A percentile compares a stretch with the other conserved stretches of the same genome.
Conservation (phyloP, 2,329 filamentous ascomycete genomes). For the Nakataea oryzae region DNA sequence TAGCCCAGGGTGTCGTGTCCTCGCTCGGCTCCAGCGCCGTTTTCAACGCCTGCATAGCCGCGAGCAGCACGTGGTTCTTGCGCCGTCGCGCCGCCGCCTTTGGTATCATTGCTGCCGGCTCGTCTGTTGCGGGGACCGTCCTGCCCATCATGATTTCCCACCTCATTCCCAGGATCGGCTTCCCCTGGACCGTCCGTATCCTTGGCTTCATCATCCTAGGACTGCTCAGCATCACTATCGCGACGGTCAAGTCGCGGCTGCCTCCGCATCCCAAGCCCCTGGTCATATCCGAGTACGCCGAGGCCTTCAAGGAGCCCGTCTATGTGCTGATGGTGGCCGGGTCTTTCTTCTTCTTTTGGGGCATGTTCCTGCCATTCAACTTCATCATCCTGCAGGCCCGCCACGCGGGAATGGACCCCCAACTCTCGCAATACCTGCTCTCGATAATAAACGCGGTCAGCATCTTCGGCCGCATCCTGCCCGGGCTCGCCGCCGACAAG, state of each 20-base stretch:
- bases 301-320: constrained; percentile 32
- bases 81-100: constrained; percentile 33
- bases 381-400: constrained; percentile 39
- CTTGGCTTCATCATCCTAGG: constrained; percentile 25
- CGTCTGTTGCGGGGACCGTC: constrained; percentile 37
- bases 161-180: constrained; percentile 32
- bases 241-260: constrained; percentile 23
- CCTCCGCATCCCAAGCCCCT: constrained; percentile 26
- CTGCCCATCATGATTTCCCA: constrained; percentile 49
- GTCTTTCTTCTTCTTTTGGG: constrained; percentile 45
- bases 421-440: constrained; percentile 33
- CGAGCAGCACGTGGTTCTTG: constrained; percentile 34
- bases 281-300: constrained; percentile 32
- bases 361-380: constrained; percentile 44
- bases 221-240: constrained; percentile 17
- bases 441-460: constrained; percentile 48
- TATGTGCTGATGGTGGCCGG: constrained; percentile 31
- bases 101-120: constrained; percentile 36
- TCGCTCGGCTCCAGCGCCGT: constrained; percentile 22
- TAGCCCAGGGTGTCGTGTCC: constrained; percentile 23
- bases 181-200: constrained; percentile 26
- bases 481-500: constrained; percentile 33
- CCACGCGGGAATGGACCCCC: constrained; percentile 27
- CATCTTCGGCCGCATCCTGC: constrained; percentile 40
- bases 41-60: constrained; percentile 23